phyloP scores from a whole-genome alignment of 768 basidiomycete species.

The Trametes coccinea region DNA sequence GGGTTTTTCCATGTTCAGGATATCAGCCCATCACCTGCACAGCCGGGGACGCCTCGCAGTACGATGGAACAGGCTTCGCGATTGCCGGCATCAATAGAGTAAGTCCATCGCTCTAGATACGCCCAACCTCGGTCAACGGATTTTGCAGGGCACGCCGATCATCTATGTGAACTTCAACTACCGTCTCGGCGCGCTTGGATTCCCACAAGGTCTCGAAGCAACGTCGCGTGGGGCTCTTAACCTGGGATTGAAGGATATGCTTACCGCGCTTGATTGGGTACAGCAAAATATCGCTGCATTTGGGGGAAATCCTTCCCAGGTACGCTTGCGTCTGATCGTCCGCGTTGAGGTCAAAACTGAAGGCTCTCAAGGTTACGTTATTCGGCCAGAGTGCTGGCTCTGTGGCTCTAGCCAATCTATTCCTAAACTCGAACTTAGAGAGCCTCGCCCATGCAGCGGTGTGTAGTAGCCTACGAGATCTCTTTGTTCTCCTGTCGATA shows the following conservation, averaged over 20 bases:
- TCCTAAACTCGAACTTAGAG: constrained; percentile 31
- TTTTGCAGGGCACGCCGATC: constrained; percentile 27
- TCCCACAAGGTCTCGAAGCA: constrained; percentile 45
- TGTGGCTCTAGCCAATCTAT: constrained; percentile 34
- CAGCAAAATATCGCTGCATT: constrained; percentile 61
- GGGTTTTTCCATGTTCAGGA: no score
- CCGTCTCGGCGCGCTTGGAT: constrained; percentile 51
- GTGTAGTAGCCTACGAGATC: neutral
- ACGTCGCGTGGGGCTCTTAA: constrained; percentile 41
- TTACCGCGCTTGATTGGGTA: constrained; percentile 69
- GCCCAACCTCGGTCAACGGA: neutral
- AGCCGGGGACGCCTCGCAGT: constrained; percentile 9
- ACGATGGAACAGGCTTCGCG: neutral
- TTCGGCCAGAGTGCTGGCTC: constrained; percentile 45
- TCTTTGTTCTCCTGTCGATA: no score
- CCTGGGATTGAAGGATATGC: constrained; percentile 77
- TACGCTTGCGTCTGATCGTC: constrained; percentile 20
- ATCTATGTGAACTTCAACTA: constrained; percentile 54
- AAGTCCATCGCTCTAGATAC: neutral
- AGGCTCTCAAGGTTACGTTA: constrained; percentile 33
- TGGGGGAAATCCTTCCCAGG: constrained; percentile 55
- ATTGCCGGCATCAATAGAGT: constrained; percentile 4
- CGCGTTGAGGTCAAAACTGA: no score
- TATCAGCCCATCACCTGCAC: neutral
- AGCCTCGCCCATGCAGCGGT: constrained; percentile 28